Conservation (phyloP, 768 basidiomycete species). For the Auriscalpium microsporum region DNA sequence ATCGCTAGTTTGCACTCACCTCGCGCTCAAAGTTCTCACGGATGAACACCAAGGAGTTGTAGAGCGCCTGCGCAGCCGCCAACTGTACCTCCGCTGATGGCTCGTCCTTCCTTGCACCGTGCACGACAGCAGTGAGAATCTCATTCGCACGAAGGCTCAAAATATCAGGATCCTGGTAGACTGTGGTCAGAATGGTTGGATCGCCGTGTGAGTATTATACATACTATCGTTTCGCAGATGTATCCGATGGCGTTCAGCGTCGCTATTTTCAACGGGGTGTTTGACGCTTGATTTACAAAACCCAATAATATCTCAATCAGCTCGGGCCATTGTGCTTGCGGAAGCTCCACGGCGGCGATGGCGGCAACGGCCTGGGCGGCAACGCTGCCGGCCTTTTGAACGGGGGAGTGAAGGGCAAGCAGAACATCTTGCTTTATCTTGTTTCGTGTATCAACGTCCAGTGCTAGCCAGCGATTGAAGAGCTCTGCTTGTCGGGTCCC, state of each 20-base stretch:
- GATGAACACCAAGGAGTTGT: slow-evolving; percentile 95
- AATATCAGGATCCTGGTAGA: slow-evolving; percentile 80
- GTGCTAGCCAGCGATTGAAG: slow-evolving; percentile 73
- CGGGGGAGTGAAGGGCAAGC: slow-evolving; percentile 67
- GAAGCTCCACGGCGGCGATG: slow-evolving; percentile 89
- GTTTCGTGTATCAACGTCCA: slow-evolving; percentile 54
- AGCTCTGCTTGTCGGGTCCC: slow-evolving; percentile 65
- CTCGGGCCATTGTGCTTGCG: slow-evolving; percentile 80
- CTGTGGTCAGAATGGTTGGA: slow-evolving; percentile 10
- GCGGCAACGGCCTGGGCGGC: slow-evolving; percentile 93
- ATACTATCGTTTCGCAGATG: slow-evolving; percentile 92
- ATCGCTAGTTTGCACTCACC: slow-evolving; percentile 36
- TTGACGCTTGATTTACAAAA: slow-evolving; percentile 70
- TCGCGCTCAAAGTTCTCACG: slow-evolving; percentile 97
- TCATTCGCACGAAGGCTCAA: slow-evolving; percentile 86
- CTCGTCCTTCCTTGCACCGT: slow-evolving; percentile 96
- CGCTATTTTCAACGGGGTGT: slow-evolving; percentile 70
- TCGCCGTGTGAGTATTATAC: slow-evolving; percentile 28
- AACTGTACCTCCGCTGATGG: slow-evolving; percentile 83
- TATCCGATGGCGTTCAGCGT: slow-evolving; percentile 94
- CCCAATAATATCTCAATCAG: slow-evolving; percentile 82
- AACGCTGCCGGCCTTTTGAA: slow-evolving; percentile 69
- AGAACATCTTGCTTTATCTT: slow-evolving; percentile 89
- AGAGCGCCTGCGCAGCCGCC: slow-evolving; percentile 86
- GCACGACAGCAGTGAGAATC: slow-evolving; percentile 96